A percentile compares a stretch with the other conserved stretches of the same genome.
These are phyloP conservation scores for Phytophthora pistaciae DNA, from an alignment of 352 stramenopile species.

Conservation along the genomic window DNA sequence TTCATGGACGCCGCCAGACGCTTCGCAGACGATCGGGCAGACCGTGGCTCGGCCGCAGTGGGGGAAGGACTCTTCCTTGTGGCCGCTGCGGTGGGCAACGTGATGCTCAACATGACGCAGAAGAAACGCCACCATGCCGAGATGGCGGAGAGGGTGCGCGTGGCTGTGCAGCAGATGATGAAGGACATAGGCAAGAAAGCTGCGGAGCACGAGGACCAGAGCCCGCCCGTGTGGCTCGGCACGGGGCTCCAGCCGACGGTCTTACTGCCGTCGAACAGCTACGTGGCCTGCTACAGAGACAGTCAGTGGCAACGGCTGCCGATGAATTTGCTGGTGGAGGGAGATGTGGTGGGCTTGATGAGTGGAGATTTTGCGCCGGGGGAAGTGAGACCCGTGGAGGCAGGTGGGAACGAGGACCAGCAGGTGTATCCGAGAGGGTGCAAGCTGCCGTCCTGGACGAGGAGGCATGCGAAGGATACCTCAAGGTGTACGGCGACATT, in stretches of 20 bases:
- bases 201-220: conserved; percentile 13
- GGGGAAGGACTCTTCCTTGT: conserved; percentile 72
- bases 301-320: conserved; percentile 82
- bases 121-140: conserved; percentile 79
- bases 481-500: conserved; percentile 81
- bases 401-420: conserved; percentile 28
- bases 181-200: conserved; percentile 10
- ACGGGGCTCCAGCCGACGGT: conserved; percentile 43
- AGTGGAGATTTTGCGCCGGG: conserved; percentile 84
- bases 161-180: conserved; percentile 72
- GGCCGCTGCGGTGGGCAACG: conserved; percentile 63
- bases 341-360: conserved; percentile 85
- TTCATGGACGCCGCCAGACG: conserved; percentile 58
- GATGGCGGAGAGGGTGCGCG: conserved; percentile 79
- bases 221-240: conserved; percentile 33
- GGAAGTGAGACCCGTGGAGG: conserved; percentile 52
- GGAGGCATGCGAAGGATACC: conserved; percentile 53
- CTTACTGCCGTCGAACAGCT: conserved; percentile 81
- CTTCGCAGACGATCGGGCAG: conserved; percentile 33
- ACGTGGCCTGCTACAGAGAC: conserved; percentile 84
- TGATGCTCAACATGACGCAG: conserved; percentile 71
- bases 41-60: conserved; percentile 39
- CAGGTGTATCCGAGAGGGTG: conserved; percentile 56
- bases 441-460: conserved; percentile 71
- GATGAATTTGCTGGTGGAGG: conserved; percentile 87